Evolutionary conservation across 257 asterid species (phyloP), one percentile per base, ranked within the genome.

Genomic region (Solanum peruvianum): DNA sequence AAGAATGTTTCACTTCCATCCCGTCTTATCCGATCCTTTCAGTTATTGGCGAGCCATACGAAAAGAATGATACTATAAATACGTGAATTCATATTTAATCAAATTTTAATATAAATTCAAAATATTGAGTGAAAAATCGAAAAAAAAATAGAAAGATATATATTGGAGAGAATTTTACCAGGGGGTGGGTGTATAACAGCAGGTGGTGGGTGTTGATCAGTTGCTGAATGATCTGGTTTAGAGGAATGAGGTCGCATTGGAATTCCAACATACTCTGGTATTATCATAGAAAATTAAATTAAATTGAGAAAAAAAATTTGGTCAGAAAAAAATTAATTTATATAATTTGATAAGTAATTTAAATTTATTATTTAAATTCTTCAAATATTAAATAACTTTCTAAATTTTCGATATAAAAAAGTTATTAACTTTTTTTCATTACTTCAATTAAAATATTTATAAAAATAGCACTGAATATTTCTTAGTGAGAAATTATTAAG

Each of bases 91-190:
- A 67, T 12, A 14, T 67, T 67, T 67, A 14, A 0, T 13, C 6
- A 0, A 0, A 6, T 6, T 1, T 27, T 1, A 14, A 67, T 27
- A 67, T 13, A 25, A 27, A 66, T 7, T 25, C 0, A 0, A 5
- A 7, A n/a, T 2, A n/a, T n/a, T 2, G 20, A 23, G 7, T 9
- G 29, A 60, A 23, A 60, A 60, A 25, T 6, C 0, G 0, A 66
- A 66, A 66, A 56, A 23, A n/a, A n/a, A 66, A 5, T 11, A 66
- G 2, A 66, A 25, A 12, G 16, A 29, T 69, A 35, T 33, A 33
- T 33, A 69, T 69, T 69, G 13, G 3, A 70, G 5, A 8, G 13
- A 70, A 31, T 70, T 31, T 70, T 70, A 70, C 44, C 25, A 16
- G 77, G 25, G 4, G 76, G 76, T 69, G 76, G 42, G 9, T 31